phyloP scores from a whole-genome alignment of 1,139 yeast genomes.

The Nematodospora anomalae region DNA sequence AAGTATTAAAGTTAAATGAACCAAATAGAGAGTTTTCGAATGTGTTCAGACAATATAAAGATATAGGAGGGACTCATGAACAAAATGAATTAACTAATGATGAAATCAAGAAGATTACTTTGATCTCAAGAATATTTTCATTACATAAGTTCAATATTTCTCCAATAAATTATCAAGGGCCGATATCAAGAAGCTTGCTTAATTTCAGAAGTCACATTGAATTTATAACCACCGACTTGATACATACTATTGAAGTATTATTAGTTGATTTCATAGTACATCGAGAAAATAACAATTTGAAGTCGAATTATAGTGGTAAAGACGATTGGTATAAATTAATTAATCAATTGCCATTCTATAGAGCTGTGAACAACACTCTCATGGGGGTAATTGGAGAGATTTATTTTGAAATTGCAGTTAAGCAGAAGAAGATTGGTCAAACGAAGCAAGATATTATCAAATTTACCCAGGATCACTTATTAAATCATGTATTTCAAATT shows the following conservation, averaged over 20 bases:
- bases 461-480: slow-evolving; percentile 35
- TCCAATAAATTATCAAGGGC: slow-evolving; percentile 67
- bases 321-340: slow-evolving; percentile 60
- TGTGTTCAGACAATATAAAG: slow-evolving; percentile 37
- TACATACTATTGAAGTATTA: slow-evolving; percentile 57
- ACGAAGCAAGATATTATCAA: slow-evolving; percentile 30
- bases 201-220: slow-evolving; percentile 68
- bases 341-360: slow-evolving; percentile 60
- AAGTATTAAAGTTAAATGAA: slow-evolving; percentile 31
- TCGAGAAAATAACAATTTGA: slow-evolving; percentile 50
- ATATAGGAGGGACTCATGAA: slow-evolving; percentile 11
- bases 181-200: slow-evolving; percentile 62
- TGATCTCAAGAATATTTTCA: slow-evolving; percentile 60
- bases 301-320: slow-evolving; percentile 36
- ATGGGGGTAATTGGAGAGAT: slow-evolving; percentile 47
- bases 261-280: slow-evolving; percentile 52
- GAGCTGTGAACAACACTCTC: slow-evolving; percentile 44
- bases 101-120: slow-evolving; percentile 38
- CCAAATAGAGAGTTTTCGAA: slow-evolving; percentile 32
- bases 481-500: slow-evolving; percentile 41
- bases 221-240: slow-evolving; percentile 49
- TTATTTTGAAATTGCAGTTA: slow-evolving; percentile 40
- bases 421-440: slow-evolving; percentile 27
- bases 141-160: slow-evolving; percentile 53
- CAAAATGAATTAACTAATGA: slow-evolving; percentile 31